Evolutionary conservation across 768 basidiomycete species (phyloP).

Genomic region (Royoungia palumana): DNA sequence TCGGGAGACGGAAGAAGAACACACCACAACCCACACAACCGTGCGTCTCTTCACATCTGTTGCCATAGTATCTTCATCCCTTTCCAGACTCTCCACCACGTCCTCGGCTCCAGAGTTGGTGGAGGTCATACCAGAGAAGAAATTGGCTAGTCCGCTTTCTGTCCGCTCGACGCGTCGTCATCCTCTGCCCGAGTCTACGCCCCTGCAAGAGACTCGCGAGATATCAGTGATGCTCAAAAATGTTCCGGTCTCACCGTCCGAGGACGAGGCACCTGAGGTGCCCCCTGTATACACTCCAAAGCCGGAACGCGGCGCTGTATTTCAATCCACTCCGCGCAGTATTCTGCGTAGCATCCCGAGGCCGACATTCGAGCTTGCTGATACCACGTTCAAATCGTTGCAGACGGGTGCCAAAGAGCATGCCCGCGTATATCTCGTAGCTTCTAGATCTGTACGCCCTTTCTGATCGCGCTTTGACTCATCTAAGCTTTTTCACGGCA

Average conservation of each 20-base stretch:
- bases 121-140: slow-evolving; percentile 16
- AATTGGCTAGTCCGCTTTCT: slow-evolving; percentile 14
- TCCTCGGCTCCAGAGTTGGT: slow-evolving; percentile 14
- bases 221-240: slow-evolving; percentile 53
- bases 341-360: slow-evolving; percentile 22
- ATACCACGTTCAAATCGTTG: slow-evolving; percentile 20
- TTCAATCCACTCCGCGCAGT: slow-evolving; percentile 28
- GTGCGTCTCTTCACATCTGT: slow-evolving; percentile 7
- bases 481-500: slow-evolving; percentile 14
- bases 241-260: slow-evolving; percentile 38
- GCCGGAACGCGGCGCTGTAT: slow-evolving; percentile 12
- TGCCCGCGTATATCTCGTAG: slow-evolving; percentile 17
- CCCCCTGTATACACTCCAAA: slow-evolving; percentile 12
- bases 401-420: slow-evolving; percentile 18
- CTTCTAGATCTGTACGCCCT: slow-evolving; percentile 29
- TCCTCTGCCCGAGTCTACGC: slow-evolving; percentile 39
- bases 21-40: slow-evolving; percentile 12
- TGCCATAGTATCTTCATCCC: not conserved
- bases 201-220: slow-evolving; percentile 46
- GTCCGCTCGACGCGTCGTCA: slow-evolving; percentile 23
- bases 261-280: slow-evolving; percentile 7
- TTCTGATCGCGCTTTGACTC: not conserved
- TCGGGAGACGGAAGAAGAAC: slow-evolving; percentile 37
- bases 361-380: slow-evolving; percentile 20
- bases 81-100: slow-evolving; percentile 11